phyloP scores from a whole-genome alignment of 2,329 filamentous ascomycete species.

The Helminthosporium solani region DNA sequence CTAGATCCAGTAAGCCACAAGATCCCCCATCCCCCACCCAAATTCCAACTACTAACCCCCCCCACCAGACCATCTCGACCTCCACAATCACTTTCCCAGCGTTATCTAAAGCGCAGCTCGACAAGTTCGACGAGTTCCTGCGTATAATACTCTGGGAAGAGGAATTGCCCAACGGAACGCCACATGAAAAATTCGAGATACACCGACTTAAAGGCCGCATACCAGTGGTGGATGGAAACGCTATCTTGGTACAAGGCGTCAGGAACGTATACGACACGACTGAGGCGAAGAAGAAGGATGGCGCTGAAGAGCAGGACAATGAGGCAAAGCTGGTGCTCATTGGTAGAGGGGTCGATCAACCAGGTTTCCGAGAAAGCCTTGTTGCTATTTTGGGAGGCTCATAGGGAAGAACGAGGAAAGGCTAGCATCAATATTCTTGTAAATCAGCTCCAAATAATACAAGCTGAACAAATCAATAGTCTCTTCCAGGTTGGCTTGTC shows the following conservation, averaged over 20 bases:
- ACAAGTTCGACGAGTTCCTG: conserved; percentile 75
- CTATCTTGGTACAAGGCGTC: conserved; percentile 86
- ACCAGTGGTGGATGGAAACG: conserved; percentile 61
- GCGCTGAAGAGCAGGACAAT: not conserved
- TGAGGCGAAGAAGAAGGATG: conserved; percentile 48
- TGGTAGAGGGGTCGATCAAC: conserved; percentile 30
- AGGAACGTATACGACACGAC: conserved; percentile 91
- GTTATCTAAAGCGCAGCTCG: conserved; percentile 59
- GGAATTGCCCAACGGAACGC: conserved; percentile 50
- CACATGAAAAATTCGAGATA: conserved; percentile 64
- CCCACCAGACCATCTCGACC: conserved; percentile 74
- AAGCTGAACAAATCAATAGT: too few relatives aligned
- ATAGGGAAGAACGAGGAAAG: not conserved
- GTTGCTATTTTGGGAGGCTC: conserved; percentile 5
- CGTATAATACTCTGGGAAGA: conserved; percentile 82
- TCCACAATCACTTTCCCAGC: conserved; percentile 67
- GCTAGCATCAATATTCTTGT: not conserved
- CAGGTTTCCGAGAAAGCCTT: conserved; percentile 16
- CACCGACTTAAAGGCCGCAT: conserved; percentile 86
- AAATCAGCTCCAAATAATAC: not conserved
- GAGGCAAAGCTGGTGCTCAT: conserved; percentile 37
- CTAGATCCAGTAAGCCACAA: conserved; percentile 79
- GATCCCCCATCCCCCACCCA: not conserved
- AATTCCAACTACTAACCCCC: not conserved
- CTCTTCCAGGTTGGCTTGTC: too few relatives aligned